Conservation (phyloP, 108 stramenopile species). For the Nitzschia sp. region DNA sequence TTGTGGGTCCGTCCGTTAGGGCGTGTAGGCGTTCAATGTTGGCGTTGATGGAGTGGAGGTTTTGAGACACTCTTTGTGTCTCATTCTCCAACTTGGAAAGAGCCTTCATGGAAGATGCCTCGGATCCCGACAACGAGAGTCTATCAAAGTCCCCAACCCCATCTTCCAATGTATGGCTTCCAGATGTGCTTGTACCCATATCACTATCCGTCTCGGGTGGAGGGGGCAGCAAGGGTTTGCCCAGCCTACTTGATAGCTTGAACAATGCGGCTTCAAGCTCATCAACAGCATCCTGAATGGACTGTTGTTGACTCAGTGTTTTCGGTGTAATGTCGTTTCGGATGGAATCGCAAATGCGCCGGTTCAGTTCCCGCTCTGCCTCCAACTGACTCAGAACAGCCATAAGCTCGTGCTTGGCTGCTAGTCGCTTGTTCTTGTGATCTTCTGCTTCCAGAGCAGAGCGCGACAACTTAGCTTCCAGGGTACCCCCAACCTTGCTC, state of each 20-base stretch:
- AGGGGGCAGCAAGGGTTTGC: constrained; percentile 51
- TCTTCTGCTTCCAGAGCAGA: constrained; percentile 79
- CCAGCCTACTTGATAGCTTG: constrained; percentile 55
- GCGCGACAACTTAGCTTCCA: constrained; percentile 73
- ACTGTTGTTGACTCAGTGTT: constrained; percentile 78
- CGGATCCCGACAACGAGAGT: constrained; percentile 25
- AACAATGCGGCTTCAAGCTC: constrained; percentile 68
- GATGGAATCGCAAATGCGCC: constrained; percentile 65
- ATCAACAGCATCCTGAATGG: constrained; percentile 58
- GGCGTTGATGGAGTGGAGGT: constrained; percentile 57
- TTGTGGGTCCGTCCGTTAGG: constrained; percentile 16
- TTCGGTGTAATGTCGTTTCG: constrained; percentile 83
- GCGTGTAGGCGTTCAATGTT: constrained; percentile 62
- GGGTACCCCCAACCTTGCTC: constrained; percentile 66
- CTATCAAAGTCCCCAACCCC: constrained; percentile 7
- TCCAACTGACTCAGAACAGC: constrained; percentile 73
- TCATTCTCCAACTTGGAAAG: constrained; percentile 73
- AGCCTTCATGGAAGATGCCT: constrained; percentile 58
- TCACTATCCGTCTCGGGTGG: constrained; percentile 20
- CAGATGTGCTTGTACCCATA: background rate
- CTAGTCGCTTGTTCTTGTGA: constrained; percentile 80
- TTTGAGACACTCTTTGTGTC: constrained; percentile 77
- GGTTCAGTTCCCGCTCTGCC: constrained; percentile 60
- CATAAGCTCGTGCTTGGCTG: constrained; percentile 87
- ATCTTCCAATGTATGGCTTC: background rate